Base-by-base conservation (phyloP, 1,284 basidiomycete species). In the Trichosporon sp. region DNA sequence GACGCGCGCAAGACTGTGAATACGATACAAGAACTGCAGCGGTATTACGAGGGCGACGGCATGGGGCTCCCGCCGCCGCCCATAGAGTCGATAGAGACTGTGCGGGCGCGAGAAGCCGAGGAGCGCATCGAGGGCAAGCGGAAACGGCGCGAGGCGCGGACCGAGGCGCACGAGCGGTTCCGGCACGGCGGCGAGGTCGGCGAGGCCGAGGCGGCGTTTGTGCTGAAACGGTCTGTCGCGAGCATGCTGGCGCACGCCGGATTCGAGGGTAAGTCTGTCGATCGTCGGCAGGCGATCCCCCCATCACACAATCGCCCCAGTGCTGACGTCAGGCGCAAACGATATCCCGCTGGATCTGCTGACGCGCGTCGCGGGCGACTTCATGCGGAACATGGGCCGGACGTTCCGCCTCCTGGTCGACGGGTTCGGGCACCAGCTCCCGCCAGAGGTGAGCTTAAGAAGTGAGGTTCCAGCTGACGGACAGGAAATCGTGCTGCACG, bases 401-500 rank as follows among this genome's bases (percentile, higher is more conserved):
- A 96, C 93, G 12, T 88, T 98, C 66, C 87, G 90, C 58, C 90
- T 91, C 76, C 85, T 95, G 70, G 85, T 87, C 25, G 96, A 98
- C 80, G 91, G 91, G 74, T 92, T 92, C 82, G 88, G 87, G 0
- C 84, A 87, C 56, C 87, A 86, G 58, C 93, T 98, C 90, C 88
- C 89, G 4, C 81, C 91, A 0, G 93, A 96, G 87, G 93, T 94
- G 71, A 75, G 86, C 69, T 74, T 1, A 32, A 8, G 3, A 6
- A 6, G 18, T 23, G 12, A 1, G 1, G 11, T 2, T 3, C 12
- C 42, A 47, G 67, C 65, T 32, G 29, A 34, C 69, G 12, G 18
- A 18, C 71, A 95, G 91, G 93, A 97, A 88, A 93, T 98, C 64
- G 89, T 97, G 35, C 85, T 95, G 3, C 93, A 96, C 80, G 91